phyloP scores from a whole-genome alignment of 2,329 filamentous ascomycete species.

The Bipolaris zeicola region DNA sequence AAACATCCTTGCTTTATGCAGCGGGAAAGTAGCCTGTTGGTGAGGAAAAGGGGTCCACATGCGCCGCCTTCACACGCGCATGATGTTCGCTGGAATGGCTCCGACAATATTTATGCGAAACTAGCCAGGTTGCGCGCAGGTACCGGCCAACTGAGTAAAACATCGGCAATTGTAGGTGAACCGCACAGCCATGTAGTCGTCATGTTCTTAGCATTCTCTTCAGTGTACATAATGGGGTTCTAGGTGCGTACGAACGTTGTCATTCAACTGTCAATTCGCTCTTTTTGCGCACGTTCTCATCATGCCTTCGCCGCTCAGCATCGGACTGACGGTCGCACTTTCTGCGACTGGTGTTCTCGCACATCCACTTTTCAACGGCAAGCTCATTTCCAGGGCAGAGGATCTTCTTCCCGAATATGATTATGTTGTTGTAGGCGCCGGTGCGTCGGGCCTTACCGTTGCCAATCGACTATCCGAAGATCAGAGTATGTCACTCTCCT shows the following conservation, averaged over 20 bases:
- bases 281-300: not conserved
- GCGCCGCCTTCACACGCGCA: not conserved
- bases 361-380: slow-evolving; percentile 25
- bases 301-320: slow-evolving; percentile 17
- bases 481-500: slow-evolving; percentile 10
- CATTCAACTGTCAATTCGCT: not conserved
- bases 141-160: not conserved
- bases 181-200: not conserved
- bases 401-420: slow-evolving; percentile 28
- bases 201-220: not conserved
- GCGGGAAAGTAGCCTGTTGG: not conserved
- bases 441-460: slow-evolving; percentile 35
- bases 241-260: not conserved
- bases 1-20: too few species aligned
- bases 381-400: slow-evolving; percentile 17
- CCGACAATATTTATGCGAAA: slow-evolving; percentile 2
- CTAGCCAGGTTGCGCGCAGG: not conserved
- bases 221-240: not conserved
- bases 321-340: slow-evolving; percentile 18
- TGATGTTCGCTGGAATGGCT: not conserved
- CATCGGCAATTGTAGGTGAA: slow-evolving; percentile 7
- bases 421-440: slow-evolving; percentile 37
- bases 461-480: slow-evolving; percentile 38
- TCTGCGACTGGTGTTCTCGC: slow-evolving; percentile 19
- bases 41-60: not conserved